A percentile compares a stretch with the other conserved stretches of the same genome.
phyloP scores from a whole-genome alignment of 805 yeast genomes.

The Candida peoriensis region DNA sequence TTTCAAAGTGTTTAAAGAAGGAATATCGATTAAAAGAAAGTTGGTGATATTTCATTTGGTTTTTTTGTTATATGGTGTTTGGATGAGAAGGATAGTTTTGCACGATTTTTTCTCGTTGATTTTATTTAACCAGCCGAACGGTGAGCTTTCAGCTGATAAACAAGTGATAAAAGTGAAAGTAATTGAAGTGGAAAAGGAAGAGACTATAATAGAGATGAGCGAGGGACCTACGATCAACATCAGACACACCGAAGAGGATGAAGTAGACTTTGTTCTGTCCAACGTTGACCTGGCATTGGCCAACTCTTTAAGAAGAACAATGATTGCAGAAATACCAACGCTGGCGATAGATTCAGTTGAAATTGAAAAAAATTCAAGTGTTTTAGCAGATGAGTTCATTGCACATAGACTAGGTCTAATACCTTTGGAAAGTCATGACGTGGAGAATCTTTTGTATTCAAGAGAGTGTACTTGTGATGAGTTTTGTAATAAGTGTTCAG shows the following conservation, averaged over 20 bases:
- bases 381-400: conserved; percentile 93
- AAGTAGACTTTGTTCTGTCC: conserved; percentile 82
- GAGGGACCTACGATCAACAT: conserved; percentile 79
- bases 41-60: no score
- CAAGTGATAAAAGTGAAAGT: no score
- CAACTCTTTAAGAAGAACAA: conserved; percentile 84
- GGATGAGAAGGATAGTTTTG: no score
- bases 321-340: conserved; percentile 96
- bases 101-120: no score
- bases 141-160: no score
- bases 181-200: no score
- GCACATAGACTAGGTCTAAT: conserved; percentile 91
- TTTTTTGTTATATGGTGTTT: no score
- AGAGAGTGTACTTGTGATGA: conserved; percentile 98
- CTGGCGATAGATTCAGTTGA: conserved; percentile 95
- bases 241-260: conserved; percentile 78
- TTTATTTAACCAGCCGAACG: no score
- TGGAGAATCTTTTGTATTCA: conserved; percentile 78
- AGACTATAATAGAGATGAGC: no score
- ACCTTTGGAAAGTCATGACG: conserved; percentile 81
- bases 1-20: neutral
- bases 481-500: conserved; percentile 93
- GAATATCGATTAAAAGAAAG: neutral
- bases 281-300: conserved; percentile 89
- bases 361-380: conserved; percentile 87